Conservation (phyloP, 2,329 filamentous ascomycete species). For the Dichotomopilus funicola region DNA sequence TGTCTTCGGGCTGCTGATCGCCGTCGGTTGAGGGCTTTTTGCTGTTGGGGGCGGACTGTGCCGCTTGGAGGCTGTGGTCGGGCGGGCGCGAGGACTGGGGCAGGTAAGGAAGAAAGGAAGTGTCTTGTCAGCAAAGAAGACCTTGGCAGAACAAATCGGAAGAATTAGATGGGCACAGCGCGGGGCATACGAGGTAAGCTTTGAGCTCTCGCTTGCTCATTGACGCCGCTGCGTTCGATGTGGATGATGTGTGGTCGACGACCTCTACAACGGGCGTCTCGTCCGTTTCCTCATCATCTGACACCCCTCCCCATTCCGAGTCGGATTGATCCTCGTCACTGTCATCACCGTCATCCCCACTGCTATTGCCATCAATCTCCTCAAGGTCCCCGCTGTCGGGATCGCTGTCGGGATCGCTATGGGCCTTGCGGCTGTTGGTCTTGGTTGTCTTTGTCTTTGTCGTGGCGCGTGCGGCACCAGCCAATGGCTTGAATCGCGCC, state of each 20-base stretch:
- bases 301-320: constrained; percentile 13
- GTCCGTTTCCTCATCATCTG: constrained; percentile 25
- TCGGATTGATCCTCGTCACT: constrained; percentile 17
- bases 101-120: constrained; percentile 7
- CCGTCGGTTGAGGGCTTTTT: constrained; percentile 25
- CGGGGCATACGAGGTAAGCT: constrained; percentile 62
- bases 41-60: constrained; percentile 20
- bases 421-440: constrained; percentile 16
- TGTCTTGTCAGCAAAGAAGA: constrained; percentile 7
- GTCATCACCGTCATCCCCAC: constrained; percentile 12
- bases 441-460: constrained; percentile 26
- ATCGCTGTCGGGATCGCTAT: constrained; percentile 14
- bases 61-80: constrained; percentile 22
- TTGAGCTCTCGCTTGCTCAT: constrained; percentile 67
- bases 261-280: constrained; percentile 45
- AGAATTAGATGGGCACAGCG: background rate
- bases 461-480: constrained; percentile 25
- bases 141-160: background rate
- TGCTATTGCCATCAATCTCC: constrained; percentile 16
- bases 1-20: constrained; percentile 48
- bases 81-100: constrained; percentile 45
- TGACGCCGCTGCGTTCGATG: constrained; percentile 30
- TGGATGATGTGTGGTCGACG: constrained; percentile 48
- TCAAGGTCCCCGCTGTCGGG: constrained; percentile 23
- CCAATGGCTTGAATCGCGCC: constrained; percentile 72